Percentiles rank a stretch among this genome's conserved stretches.
Conservation (phyloP, 768 basidiomycete genomes). For the Tricholoma flavovirens region DNA sequence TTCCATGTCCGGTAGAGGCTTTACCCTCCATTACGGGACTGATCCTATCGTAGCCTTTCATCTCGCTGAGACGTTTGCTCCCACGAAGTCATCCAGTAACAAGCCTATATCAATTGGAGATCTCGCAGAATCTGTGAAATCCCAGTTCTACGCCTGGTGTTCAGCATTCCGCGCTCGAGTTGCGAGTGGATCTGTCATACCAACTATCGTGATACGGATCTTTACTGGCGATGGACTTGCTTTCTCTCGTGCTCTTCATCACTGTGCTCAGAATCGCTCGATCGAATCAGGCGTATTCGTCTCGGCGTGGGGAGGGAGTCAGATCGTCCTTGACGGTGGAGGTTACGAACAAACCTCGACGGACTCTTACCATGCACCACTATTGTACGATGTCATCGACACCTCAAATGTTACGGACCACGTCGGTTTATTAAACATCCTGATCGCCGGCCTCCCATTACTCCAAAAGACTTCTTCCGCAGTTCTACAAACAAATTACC, state of each 20-base stretch:
- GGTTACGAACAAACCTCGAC: constrained; percentile 12
- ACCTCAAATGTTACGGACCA: constrained; percentile 36
- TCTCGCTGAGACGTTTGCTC: constrained; percentile 19
- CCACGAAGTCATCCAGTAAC: not conserved
- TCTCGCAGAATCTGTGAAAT: constrained; percentile 8
- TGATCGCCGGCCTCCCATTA: constrained; percentile 26
- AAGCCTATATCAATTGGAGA: constrained; percentile 1
- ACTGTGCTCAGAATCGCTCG: constrained; percentile 3
- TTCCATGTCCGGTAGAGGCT: constrained; percentile 24
- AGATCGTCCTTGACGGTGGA: constrained; percentile 20
- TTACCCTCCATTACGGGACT: constrained; percentile 26
- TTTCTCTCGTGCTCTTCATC: constrained; percentile 21
- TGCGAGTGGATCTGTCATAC: not conserved
- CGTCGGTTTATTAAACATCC: constrained; percentile 33
- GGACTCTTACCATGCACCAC: constrained; percentile 17
- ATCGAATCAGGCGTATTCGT: constrained; percentile 10
- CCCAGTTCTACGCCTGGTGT: constrained; percentile 23
- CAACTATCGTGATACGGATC: constrained; percentile 18
- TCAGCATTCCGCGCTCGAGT: constrained; percentile 16
- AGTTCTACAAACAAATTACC: constrained; percentile 30
- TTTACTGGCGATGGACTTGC: constrained; percentile 23
- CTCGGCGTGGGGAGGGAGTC: constrained; percentile 20
- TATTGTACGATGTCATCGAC: constrained; percentile 33
- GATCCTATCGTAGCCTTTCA: constrained; percentile 29
- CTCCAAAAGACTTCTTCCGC: constrained; percentile 10